Conservation (phyloP, 306 rosid genomes). For the Casuarina cunninghamiana region DNA sequence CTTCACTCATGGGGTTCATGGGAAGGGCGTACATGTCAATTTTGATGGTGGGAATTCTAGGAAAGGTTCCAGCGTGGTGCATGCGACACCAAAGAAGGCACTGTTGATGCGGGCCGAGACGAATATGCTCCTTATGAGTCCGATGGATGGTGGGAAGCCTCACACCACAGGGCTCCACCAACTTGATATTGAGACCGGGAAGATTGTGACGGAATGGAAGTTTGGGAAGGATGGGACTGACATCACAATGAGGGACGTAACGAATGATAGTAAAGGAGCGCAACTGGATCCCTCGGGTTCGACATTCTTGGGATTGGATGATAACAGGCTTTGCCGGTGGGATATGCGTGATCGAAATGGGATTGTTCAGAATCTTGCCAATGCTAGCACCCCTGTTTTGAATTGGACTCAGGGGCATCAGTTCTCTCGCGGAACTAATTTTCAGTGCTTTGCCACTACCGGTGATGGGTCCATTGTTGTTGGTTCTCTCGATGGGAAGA, state of each 20-base stretch:
- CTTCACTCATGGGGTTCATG: slow-evolving; percentile 80
- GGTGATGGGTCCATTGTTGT: slow-evolving; percentile 98
- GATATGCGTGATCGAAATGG: slow-evolving; percentile 97
- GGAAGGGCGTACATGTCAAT: slow-evolving; percentile 86
- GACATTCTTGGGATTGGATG: slow-evolving; percentile 92
- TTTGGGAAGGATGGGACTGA: slow-evolving; percentile 93
- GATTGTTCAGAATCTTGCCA: slow-evolving; percentile 81
- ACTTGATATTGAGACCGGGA: slow-evolving; percentile 91
- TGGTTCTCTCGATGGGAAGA: slow-evolving; percentile 95
- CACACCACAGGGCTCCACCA: slow-evolving; percentile 84
- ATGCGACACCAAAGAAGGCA: slow-evolving; percentile 77
- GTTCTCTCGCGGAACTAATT: slow-evolving; percentile 89
- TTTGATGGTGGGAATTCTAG: slow-evolving; percentile 50
- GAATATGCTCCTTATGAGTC: slow-evolving; percentile 97
- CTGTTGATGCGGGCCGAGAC: slow-evolving; percentile 94
- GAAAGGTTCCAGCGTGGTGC: slow-evolving; percentile 33
- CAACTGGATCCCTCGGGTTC: slow-evolving; percentile 96
- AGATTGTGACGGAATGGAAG: slow-evolving; percentile 86
- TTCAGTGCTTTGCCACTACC: slow-evolving; percentile 93
- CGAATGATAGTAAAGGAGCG: slow-evolving; percentile 87
- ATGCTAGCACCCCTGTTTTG: slow-evolving; percentile 61
- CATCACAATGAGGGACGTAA: slow-evolving; percentile 87
- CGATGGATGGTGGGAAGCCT: slow-evolving; percentile 63
- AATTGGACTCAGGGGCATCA: slow-evolving; percentile 98
- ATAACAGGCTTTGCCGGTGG: slow-evolving; percentile 97